Percentiles rank a stretch among this genome's conserved stretches.
Evolutionary conservation across 2,329 filamentous ascomycete species (phyloP).

Genomic region (Saccharata proteae): DNA sequence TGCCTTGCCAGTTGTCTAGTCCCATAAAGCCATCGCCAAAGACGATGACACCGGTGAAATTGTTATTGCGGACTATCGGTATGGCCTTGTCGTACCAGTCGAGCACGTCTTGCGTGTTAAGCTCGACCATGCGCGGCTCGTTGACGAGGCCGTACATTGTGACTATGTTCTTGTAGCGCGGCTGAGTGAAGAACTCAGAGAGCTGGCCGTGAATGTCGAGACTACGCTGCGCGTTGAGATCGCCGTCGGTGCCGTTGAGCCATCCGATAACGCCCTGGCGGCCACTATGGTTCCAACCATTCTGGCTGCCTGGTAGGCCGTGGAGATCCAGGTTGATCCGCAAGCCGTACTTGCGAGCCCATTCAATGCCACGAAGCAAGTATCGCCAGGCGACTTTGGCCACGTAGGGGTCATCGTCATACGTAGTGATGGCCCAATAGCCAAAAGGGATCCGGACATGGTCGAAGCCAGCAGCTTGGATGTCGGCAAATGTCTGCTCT

Average conservation of each 20-base stretch:
- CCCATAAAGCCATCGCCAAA: conserved; percentile 96
- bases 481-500: conserved; percentile 72
- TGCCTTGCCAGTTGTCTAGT: conserved; percentile 78
- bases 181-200: conserved; percentile 84
- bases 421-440: conserved; percentile 87
- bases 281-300: conserved; percentile 96
- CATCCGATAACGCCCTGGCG: conserved; percentile 69
- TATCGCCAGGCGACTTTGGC: conserved; percentile 85
- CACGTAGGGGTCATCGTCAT: conserved; percentile 78
- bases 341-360: conserved; percentile 80
- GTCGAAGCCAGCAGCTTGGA: conserved; percentile 78
- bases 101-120: conserved; percentile 56
- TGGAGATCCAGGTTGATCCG: conserved; percentile 90
- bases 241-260: conserved; percentile 82
- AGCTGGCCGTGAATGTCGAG: conserved; percentile 80
- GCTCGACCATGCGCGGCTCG: conserved; percentile 69
- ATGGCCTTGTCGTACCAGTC: conserved; percentile 70
- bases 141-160: conserved; percentile 91
- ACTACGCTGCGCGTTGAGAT: conserved; percentile 64
- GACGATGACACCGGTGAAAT: conserved; percentile 58
- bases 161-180: conserved; percentile 83
- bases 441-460: conserved; percentile 93
- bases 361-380: conserved; percentile 83
- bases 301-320: conserved; percentile 83
- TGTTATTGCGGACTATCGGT: conserved; percentile 61